Evolutionary conservation across 345 rosid genomes (phyloP), one percentile per base, ranked within the genome.

Genomic region (Isatis tinctoria): DNA sequence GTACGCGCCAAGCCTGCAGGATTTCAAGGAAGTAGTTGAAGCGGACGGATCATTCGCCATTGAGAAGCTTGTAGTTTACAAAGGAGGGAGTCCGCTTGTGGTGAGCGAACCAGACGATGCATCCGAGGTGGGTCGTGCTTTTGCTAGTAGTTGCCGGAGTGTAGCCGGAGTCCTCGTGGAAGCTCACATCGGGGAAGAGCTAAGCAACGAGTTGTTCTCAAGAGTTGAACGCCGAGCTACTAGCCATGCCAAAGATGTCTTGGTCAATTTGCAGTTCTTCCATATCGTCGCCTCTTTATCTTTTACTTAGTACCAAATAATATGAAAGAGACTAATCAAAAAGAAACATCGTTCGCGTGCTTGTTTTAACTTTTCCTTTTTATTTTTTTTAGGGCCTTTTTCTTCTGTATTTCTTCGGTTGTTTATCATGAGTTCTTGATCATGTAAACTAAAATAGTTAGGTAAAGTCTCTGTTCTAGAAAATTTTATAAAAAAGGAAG

Each of bases 81-180:
- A 94, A 76, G 98, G 97, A 64, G 98, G 98, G 8, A 94, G 97
- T 68, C 98, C 98, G 1, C 70, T 94, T 14, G 98, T 94, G 41
- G 95, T 94, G 18, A 87, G 63, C 69, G 79, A 73, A n/a, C 98
- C 96, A 0, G 94, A 93, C 2, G 80, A 89, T 36, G 81, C 85
- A 1, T 62, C 73, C 0, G 95, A 89, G 78, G 91, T 91, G 2
- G 95, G 97, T 16, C 91, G 80, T 44, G 98, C 96, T 40, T 65
- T 91, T 4, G 88, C 90, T 69, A 86, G 80, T 37, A 87, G 83
- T 67, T 88, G 97, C 79, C 86, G 93, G 70, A 94, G 95, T 22
- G 91, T 91, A 16, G 82, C 93, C 0, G 98, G 96, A 5, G 98
- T 94, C 17, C 86, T 94, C 1, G 97, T 94, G 0, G 98, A 94